phyloP scores from a whole-genome alignment of 352 stramenopile genomes.

The Pythium volutum region DNA sequence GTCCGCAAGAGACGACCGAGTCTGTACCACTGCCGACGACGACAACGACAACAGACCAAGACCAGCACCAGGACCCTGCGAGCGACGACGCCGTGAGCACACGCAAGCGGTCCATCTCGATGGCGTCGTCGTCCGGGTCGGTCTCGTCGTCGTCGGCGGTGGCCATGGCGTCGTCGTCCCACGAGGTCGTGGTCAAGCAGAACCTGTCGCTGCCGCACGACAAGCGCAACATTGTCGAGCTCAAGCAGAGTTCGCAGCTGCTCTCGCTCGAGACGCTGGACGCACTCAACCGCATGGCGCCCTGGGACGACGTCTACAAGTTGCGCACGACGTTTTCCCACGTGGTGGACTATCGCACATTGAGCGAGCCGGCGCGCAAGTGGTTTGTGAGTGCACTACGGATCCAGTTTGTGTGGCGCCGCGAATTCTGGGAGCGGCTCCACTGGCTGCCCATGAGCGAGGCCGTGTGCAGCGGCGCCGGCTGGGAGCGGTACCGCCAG shows the following conservation, averaged over 20 bases:
- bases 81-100: constrained; percentile 2
- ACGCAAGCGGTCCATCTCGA: constrained; percentile 12
- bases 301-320: constrained; percentile 44
- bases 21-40: no score
- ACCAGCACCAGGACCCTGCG: no score
- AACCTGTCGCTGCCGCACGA: constrained; percentile 37
- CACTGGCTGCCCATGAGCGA: constrained; percentile 51
- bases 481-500: constrained; percentile 42
- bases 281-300: constrained; percentile 25
- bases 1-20: neutral
- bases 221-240: constrained; percentile 37
- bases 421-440: constrained; percentile 46
- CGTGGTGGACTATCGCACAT: constrained; percentile 27
- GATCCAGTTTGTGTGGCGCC: constrained; percentile 41
- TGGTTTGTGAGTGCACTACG: constrained; percentile 38
- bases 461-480: constrained; percentile 30
- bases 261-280: constrained; percentile 27
- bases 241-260: constrained; percentile 39
- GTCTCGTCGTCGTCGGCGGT: neutral
- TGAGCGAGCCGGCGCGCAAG: constrained; percentile 24
- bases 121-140: neutral
- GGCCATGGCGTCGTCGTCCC: neutral
- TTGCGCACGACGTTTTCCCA: constrained; percentile 29
- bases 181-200: constrained; percentile 32
- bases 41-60: no score